These are phyloP conservation scores for Ceratocystis smalleyi DNA, from an alignment of 2,329 filamentous ascomycete genomes.

Conservation along the genomic window DNA sequence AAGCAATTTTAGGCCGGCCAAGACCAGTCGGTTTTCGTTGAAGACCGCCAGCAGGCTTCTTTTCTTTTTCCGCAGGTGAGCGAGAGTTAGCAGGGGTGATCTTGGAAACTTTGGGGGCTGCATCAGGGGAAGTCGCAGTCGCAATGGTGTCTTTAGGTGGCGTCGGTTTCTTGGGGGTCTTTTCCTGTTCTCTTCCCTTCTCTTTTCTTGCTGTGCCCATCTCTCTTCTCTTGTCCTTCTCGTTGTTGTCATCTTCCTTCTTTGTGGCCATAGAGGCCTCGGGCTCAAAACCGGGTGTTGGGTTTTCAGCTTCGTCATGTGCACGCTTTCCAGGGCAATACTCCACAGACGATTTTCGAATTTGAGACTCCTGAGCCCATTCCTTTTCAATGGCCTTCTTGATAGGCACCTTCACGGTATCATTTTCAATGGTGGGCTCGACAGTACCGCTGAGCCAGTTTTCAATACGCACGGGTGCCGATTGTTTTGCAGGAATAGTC, in stretches of 20 bases:
- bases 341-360: conserved; percentile 13
- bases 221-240: conserved; percentile 15
- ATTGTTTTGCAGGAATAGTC: conserved; percentile 34
- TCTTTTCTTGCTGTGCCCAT: conserved; percentile 19
- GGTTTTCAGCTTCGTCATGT: neutral
- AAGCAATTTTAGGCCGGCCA: conserved; percentile 30
- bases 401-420: conserved; percentile 19
- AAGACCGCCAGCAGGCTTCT: conserved; percentile 28
- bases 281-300: neutral
- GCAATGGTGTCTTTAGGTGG: neutral
- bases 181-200: conserved; percentile 17
- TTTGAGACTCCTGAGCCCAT: conserved; percentile 18
- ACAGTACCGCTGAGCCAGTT: conserved; percentile 49
- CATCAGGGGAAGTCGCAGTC: neutral
- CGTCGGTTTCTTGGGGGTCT: conserved; percentile 6
- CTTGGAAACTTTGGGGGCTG: conserved; percentile 9
- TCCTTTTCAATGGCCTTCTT: conserved; percentile 25
- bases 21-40: conserved; percentile 43
- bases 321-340: neutral
- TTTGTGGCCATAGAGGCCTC: neutral
- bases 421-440: conserved; percentile 42
- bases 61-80: conserved; percentile 15
- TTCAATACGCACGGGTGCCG: conserved; percentile 41
- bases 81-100: neutral
- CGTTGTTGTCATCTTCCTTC: conserved; percentile 6